Evolutionary conservation across 805 yeast genomes (phyloP).

Genomic region (Sugiyamaella valdiviana): DNA sequence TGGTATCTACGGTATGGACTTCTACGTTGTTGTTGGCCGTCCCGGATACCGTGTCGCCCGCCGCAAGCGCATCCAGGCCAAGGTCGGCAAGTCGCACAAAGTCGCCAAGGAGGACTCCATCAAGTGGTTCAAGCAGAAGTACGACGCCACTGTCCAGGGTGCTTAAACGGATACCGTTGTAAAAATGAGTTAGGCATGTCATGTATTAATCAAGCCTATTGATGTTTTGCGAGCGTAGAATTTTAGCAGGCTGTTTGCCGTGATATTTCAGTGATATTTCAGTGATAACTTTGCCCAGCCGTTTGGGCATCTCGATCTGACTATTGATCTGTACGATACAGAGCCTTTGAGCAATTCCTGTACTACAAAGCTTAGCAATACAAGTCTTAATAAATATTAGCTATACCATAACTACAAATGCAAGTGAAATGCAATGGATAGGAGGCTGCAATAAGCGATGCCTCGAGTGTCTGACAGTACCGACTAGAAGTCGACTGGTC

Average conservation of each 20-base stretch:
- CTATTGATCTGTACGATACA: no score
- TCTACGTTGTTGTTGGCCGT: conserved; percentile 99
- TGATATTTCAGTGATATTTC: no score
- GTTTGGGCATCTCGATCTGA: no score
- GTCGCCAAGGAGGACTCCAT: conserved; percentile 91
- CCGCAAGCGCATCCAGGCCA: conserved; percentile 79
- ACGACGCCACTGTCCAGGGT: conserved; percentile 85
- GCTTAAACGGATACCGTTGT: not conserved
- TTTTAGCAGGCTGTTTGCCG: not conserved
- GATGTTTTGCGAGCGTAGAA: not conserved
- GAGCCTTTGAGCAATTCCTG: no score
- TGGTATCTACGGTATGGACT: conserved; percentile 99
- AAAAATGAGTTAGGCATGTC: not conserved
- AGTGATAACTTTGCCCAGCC: no score
- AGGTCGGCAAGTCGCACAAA: conserved; percentile 88
- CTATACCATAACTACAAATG: no score
- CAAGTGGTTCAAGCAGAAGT: conserved; percentile 98
- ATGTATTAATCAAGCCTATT: not conserved
- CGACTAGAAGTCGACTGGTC: no score
- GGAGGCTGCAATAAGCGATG: no score
- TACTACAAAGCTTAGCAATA: no score
- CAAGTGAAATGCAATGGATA: no score
- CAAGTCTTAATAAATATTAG: no score
- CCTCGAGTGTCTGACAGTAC: no score
- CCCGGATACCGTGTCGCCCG: conserved; percentile 98